Conservation (phyloP, 2,329 filamentous ascomycete genomes). For the Leptographium wingfieldii region DNA sequence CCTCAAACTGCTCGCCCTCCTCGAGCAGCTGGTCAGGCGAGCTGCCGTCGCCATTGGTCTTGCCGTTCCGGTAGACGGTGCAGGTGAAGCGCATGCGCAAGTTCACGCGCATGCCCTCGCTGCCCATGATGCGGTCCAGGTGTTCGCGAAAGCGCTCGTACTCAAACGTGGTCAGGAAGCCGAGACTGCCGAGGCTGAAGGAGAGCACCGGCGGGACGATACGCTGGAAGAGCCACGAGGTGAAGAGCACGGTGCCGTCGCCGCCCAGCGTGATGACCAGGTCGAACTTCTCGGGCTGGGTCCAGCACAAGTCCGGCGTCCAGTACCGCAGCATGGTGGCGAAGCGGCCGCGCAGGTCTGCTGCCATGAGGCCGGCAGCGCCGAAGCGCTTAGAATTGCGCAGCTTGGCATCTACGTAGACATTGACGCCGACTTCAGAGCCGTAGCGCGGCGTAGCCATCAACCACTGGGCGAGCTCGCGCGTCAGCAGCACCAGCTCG, state of each 20-base stretch:
- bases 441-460: conserved; percentile 82
- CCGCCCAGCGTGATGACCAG: conserved; percentile 80
- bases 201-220: conserved; percentile 76
- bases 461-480: conserved; percentile 79
- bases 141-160: conserved; percentile 82
- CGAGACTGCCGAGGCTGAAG: conserved; percentile 72
- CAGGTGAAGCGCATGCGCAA: conserved; percentile 98
- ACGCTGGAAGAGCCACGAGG: conserved; percentile 84
- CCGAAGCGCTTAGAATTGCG: conserved; percentile 81
- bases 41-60: conserved; percentile 27
- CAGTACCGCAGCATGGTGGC: conserved; percentile 83
- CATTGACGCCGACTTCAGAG: conserved; percentile 80
- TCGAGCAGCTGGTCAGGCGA: conserved; percentile 44
- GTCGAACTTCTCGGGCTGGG: conserved; percentile 87
- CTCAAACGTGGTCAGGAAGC: conserved; percentile 81
- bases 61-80: conserved; percentile 72
- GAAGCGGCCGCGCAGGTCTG: conserved; percentile 69
- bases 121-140: conserved; percentile 81
- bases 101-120: conserved; percentile 92
- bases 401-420: conserved; percentile 96
- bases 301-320: conserved; percentile 94
- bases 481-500: conserved; percentile 74
- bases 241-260: conserved; percentile 78
- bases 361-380: conserved; percentile 55
- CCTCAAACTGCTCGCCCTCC: conserved; percentile 92